phyloP scores from a whole-genome alignment of 345 rosid species.

The Camelina sativa region DNA sequence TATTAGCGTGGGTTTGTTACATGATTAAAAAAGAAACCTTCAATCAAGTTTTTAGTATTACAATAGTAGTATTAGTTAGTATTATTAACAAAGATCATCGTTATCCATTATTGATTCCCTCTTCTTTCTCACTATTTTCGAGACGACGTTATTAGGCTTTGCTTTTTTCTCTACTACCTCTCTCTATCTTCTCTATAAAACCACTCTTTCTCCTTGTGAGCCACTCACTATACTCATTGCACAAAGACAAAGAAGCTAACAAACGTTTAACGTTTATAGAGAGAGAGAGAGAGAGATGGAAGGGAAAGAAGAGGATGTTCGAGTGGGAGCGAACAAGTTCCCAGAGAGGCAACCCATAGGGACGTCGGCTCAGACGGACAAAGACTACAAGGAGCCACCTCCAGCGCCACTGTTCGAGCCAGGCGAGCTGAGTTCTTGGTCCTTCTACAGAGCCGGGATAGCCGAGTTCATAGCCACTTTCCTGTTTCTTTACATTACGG shows the following conservation, averaged over 20 bases:
- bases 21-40: conserved; percentile 8
- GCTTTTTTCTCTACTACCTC: not conserved
- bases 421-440: conserved; percentile 51
- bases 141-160: conserved; percentile 27
- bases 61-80: not conserved
- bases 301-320: conserved; percentile 56
- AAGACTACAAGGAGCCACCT: conserved; percentile 57
- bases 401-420: conserved; percentile 54
- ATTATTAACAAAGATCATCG: conserved; percentile 24
- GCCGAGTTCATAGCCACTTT: conserved; percentile 51
- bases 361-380: conserved; percentile 49
- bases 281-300: conserved; percentile 38
- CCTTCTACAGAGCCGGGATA: conserved; percentile 49
- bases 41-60: not conserved
- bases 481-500: conserved; percentile 46
- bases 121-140: not conserved
- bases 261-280: conserved; percentile 11
- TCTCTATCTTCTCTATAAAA: conserved; percentile 27
- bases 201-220: not conserved
- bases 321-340: conserved; percentile 52
- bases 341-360: conserved; percentile 54
- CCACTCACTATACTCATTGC: conserved; percentile 13
- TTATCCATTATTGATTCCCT: conserved; percentile 36
- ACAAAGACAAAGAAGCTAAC: not conserved
- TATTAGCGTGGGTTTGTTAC: conserved; percentile 30